A percentile compares a stretch with the other conserved stretches of the same genome.
These are phyloP conservation scores for Moringa oleifera DNA, from an alignment of 345 rosid genomes.

Conservation along the genomic window DNA sequence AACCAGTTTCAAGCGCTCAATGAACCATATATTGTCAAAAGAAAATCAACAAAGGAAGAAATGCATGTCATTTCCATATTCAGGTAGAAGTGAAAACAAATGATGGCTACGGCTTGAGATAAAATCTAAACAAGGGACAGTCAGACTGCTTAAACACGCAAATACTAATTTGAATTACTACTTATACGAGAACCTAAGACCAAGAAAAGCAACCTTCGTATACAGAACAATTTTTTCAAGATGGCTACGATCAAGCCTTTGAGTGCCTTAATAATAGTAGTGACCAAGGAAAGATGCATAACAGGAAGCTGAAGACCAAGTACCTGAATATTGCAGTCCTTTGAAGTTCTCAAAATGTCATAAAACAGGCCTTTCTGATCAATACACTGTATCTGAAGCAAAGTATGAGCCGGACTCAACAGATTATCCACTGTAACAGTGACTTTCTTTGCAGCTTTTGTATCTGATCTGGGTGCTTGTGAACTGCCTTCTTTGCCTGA, in stretches of 20 bases:
- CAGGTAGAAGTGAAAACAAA: neutral
- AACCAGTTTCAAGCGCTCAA: neutral
- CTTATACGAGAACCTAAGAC: neutral
- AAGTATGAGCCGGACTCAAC: slow-evolving; percentile 67
- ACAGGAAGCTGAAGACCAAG: neutral
- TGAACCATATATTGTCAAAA: neutral
- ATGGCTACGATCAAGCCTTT: neutral
- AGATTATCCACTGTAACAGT: slow-evolving; percentile 49
- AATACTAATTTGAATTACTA: neutral
- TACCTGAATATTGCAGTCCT: slow-evolving; percentile 69
- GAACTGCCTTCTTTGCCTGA: slow-evolving; percentile 24
- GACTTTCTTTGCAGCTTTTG: slow-evolving; percentile 22
- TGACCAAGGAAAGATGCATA: neutral
- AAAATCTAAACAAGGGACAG: neutral
- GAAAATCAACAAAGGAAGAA: slow-evolving; percentile 2
- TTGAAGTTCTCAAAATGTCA: slow-evolving; percentile 67
- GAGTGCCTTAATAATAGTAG: too few species aligned
- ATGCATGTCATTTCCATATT: neutral
- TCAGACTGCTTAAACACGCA: neutral
- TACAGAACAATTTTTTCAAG: neutral
- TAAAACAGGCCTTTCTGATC: slow-evolving; percentile 78
- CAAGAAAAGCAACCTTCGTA: neutral
- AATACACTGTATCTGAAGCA: slow-evolving; percentile 59
- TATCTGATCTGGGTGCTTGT: slow-evolving; percentile 24
- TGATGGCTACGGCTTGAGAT: neutral